Evolutionary conservation across 192 early-diverging fungal genomes (phyloP), one percentile per base, ranked within the genome.

Genomic region (Diversispora eburnea): DNA sequence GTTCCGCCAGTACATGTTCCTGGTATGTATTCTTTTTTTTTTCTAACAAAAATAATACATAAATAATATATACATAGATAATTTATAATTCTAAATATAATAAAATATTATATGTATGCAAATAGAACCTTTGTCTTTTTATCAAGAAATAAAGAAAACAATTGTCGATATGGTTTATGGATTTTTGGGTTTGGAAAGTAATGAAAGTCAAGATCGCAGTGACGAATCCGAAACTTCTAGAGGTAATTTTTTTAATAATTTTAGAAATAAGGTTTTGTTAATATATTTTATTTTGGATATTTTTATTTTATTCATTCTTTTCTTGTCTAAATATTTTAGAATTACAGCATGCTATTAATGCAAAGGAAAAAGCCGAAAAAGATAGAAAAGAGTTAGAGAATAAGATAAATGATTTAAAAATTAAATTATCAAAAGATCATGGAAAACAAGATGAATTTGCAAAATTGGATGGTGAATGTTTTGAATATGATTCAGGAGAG

Each of bases 361-460:
- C 70, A 5, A 70, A 65, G 3, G 68, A 81, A 5, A n/a, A 45
- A 3, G 82, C 75, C 2, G 64, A 72, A 13, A 67, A 65, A 5
- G 74, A 80, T 45, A 58, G 77, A 39, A 72, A 58, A 39, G 75
- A 73, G 19, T 70, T 81, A 8, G 57, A 77, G 20, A 75, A 73
- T 10, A 74, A 77, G 22, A 73, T 89, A 13, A 56, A 67, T 7
- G 78, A 82, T 8, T 65, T 95, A 33, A 79, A 85, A 10, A 74
- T 78, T 45, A 80, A 93, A 57, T 67, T 88, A 13, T 77, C 74
- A 1, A 82, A 79, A 19, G 93, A 97, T 78, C 88, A 92, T 70
- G 97, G 97, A 1, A 78, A 79, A 2, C 71, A 88, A 5, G 82
- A 84, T 51, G 86, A 90, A 67, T 98, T 87, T 82, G 84, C 89